Conservation (phyloP, 2,329 filamentous ascomycete species). For the Coniochaeta sp. region DNA sequence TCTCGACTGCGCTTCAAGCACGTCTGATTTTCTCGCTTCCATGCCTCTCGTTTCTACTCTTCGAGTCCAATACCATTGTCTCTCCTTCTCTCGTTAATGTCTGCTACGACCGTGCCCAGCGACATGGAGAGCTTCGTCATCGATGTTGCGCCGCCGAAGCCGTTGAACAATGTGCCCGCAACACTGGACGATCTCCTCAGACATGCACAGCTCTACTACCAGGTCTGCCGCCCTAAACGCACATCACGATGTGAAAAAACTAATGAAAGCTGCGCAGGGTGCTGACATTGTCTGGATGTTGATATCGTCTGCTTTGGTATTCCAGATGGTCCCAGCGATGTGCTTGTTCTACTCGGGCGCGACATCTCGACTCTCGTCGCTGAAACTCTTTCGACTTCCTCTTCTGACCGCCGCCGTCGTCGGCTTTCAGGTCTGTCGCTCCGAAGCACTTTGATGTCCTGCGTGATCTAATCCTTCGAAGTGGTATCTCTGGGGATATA, state of each 20-base stretch:
- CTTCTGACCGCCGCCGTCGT: conserved; percentile 9
- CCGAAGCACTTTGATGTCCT: neutral
- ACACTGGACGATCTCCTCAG: conserved; percentile 3
- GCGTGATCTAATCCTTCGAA: neutral
- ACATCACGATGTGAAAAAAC: neutral
- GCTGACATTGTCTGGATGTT: conserved; percentile 10
- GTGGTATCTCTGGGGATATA: conserved; percentile 12
- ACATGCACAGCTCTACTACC: conserved; percentile 8
- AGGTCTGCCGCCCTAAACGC: neutral
- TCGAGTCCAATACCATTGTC: neutral
- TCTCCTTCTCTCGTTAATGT: neutral
- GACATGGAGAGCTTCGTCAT: neutral
- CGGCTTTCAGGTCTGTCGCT: conserved; percentile 8
- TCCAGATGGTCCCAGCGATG: conserved; percentile 10
- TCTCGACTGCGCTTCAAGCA: neutral
- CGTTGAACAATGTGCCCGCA: neutral
- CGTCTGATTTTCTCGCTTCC: neutral
- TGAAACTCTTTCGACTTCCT: conserved; percentile 9
- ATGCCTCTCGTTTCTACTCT: neutral
- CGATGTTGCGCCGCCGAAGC: neutral
- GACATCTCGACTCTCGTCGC: conserved; percentile 6
- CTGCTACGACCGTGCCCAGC: neutral
- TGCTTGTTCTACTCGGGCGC: conserved; percentile 10
- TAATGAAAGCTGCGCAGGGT: conserved; percentile 1
- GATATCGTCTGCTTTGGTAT: conserved; percentile 8